phyloP scores from a whole-genome alignment of 2,329 filamentous ascomycete species.

The Alternaria incomplexa region DNA sequence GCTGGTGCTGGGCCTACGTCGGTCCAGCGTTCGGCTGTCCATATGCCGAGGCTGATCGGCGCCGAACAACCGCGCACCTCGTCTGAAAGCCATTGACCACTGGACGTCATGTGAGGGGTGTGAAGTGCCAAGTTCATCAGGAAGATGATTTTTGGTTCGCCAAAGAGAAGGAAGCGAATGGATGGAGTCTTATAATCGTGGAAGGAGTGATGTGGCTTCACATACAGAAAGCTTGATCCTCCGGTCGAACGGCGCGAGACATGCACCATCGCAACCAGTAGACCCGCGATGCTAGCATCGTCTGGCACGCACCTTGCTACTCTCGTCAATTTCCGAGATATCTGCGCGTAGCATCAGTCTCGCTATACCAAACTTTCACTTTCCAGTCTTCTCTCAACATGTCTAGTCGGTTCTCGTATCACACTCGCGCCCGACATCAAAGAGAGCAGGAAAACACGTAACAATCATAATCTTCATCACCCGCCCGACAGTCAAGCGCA shows the following conservation, averaged over 20 bases:
- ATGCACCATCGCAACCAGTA: not conserved
- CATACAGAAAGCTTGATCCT: not conserved
- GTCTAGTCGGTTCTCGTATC: not conserved
- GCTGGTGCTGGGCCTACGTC: conserved; percentile 28
- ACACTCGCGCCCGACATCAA: not conserved
- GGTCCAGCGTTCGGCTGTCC: conserved; percentile 25
- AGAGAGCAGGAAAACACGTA: not conserved
- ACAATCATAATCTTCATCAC: not conserved
- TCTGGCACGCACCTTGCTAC: not conserved
- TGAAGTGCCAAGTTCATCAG: not conserved
- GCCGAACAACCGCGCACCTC: conserved; percentile 11
- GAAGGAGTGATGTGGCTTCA: not conserved
- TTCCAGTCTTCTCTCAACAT: not conserved
- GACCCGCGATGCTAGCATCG: not conserved
- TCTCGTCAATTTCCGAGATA: rapidly evolving
- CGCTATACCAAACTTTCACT: not conserved
- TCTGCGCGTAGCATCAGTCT: not conserved
- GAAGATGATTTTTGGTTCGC: not conserved
- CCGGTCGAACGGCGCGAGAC: not conserved
- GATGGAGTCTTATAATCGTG: rapidly evolving
- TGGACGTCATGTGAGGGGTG: not conserved
- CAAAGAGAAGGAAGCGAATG: rapidly evolving
- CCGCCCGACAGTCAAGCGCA: not conserved
- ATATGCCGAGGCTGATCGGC: conserved; percentile 31
- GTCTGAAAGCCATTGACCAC: not conserved